These are phyloP conservation scores for Penicillium thymicola DNA, from an alignment of 2,329 filamentous ascomycete species.

Conservation along the genomic window DNA sequence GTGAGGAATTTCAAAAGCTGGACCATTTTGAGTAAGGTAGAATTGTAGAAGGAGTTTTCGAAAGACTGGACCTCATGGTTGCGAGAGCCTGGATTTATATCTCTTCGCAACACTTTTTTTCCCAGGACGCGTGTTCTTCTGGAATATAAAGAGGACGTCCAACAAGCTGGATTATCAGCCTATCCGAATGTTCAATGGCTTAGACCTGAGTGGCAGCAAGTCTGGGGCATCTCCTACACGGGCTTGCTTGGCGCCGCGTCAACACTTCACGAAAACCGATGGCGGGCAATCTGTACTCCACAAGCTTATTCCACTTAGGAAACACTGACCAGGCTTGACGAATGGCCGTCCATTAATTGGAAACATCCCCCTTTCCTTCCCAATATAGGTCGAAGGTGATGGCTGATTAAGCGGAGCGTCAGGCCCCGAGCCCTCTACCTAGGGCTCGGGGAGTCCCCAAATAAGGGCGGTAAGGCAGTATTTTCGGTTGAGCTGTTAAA, in stretches of 20 bases:
- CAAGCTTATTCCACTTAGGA: constrained; percentile 14
- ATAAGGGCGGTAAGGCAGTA: too few species aligned
- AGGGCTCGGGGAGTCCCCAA: too few species aligned
- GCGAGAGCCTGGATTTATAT: constrained; percentile 1
- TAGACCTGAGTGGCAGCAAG: background rate
- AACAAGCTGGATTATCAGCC: background rate
- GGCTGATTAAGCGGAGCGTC: constrained; percentile 1
- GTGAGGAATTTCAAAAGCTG: constrained; percentile 29
- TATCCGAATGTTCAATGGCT: background rate
- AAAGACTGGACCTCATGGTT: background rate
- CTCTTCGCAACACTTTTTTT: too few species aligned
- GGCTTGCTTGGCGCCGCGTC: constrained; percentile 17
- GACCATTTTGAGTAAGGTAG: constrained; percentile 11
- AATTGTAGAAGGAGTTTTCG: too few species aligned
- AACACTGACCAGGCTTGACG: background rate
- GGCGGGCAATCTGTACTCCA: constrained; percentile 1
- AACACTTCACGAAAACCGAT: background rate
- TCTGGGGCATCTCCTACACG: background rate
- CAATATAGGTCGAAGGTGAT: background rate
- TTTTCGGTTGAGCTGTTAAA: background rate
- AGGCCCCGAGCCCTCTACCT: background rate
- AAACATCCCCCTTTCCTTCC: background rate
- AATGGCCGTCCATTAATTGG: background rate
- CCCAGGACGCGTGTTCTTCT: too few species aligned
- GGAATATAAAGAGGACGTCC: too few species aligned